These are phyloP conservation scores for Orychophragmus violaceus DNA, from an alignment of 345 rosid genomes.

Conservation along the genomic window DNA sequence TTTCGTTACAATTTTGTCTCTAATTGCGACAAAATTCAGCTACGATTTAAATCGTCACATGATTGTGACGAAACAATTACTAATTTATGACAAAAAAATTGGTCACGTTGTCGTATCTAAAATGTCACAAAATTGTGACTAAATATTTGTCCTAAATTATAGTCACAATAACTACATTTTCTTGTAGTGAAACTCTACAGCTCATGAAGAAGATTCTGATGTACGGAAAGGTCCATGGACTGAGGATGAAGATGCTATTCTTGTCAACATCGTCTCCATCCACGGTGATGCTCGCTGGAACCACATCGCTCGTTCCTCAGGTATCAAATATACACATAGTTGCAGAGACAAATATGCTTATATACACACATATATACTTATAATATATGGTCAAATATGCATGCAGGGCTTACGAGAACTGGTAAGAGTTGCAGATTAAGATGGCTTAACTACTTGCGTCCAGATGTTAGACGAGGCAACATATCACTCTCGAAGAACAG, in stretches of 20 bases:
- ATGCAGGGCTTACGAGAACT: constrained; percentile 80
- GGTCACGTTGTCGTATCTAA: too few relatives aligned
- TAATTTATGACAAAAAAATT: too few relatives aligned
- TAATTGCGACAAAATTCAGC: too few relatives aligned
- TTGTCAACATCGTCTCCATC: constrained; percentile 44
- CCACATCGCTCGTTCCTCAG: constrained; percentile 55
- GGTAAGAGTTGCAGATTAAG: constrained; percentile 93
- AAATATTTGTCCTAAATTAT: too few relatives aligned
- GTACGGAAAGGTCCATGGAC: constrained; percentile 90
- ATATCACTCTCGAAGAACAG: constrained; percentile 76
- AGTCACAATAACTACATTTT: too few relatives aligned
- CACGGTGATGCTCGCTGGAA: constrained; percentile 93
- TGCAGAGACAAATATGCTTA: not conserved
- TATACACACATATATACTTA: not conserved
- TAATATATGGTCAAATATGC: not conserved
- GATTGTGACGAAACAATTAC: too few relatives aligned
- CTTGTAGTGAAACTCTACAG: constrained; percentile 25
- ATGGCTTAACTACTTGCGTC: constrained; percentile 83
- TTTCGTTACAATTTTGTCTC: too few relatives aligned
- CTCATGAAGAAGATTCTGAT: constrained; percentile 40
- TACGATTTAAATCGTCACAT: too few relatives aligned
- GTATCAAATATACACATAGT: constrained; percentile 25
- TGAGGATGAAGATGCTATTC: constrained; percentile 62
- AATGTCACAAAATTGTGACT: too few relatives aligned
- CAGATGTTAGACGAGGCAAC: constrained; percentile 77